These are phyloP conservation scores for Spirogloea muscicola DNA, from an alignment of 139 green algal genomes.

Conservation along the genomic window DNA sequence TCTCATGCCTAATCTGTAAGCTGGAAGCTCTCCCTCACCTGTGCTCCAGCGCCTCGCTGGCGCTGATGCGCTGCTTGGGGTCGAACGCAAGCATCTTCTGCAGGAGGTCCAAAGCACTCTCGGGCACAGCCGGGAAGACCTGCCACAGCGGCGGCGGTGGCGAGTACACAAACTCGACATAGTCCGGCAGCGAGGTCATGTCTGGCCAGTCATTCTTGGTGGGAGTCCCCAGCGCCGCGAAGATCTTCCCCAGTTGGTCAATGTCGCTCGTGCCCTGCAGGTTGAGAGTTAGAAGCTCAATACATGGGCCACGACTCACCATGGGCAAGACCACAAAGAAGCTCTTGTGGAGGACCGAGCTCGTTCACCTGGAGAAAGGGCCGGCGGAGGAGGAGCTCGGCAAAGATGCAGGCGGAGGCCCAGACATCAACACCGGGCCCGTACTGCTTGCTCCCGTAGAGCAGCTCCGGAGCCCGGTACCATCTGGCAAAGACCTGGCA, in stretches of 20 bases:
- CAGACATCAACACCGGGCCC: constrained; percentile 51
- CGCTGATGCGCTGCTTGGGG: background rate
- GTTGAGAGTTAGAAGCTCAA: too few species aligned
- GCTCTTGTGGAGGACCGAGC: too few species aligned
- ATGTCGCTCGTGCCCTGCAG: background rate
- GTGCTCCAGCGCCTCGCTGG: background rate
- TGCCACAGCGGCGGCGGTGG: background rate
- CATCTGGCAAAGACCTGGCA: constrained; percentile 48
- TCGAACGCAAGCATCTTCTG: constrained; percentile 2
- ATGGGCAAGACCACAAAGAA: too few species aligned
- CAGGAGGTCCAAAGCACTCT: background rate
- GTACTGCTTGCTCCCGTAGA: constrained; percentile 52
- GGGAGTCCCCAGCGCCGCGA: background rate
- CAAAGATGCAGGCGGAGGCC: constrained; percentile 54
- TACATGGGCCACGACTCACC: too few species aligned
- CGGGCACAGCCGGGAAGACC: background rate
- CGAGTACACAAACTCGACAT: background rate
- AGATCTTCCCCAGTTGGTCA: background rate
- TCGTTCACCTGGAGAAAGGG: constrained; percentile 43
- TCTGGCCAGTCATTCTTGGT: background rate
- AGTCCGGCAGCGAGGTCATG: background rate
- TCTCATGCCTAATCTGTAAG: too few species aligned
- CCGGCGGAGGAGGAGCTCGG: constrained; percentile 44
- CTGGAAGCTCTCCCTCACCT: too few species aligned
- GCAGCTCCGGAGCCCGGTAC: constrained; percentile 57